These are phyloP conservation scores for Kazachstania viticola DNA, from an alignment of 805 yeast species.

Conservation along the genomic window DNA sequence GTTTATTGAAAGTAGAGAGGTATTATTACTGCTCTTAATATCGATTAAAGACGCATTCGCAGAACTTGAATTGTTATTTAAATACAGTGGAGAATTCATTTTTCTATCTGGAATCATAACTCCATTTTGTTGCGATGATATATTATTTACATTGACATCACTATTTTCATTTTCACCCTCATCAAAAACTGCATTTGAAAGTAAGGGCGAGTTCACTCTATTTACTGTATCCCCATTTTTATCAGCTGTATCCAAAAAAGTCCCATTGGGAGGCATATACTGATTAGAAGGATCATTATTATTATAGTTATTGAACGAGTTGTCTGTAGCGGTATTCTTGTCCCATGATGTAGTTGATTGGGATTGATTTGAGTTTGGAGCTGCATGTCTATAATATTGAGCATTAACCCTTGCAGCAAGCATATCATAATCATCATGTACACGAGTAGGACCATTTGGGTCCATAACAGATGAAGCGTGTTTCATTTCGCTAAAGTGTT, in stretches of 20 bases:
- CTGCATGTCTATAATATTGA: conserved; percentile 16
- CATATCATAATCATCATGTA: conserved; percentile 25
- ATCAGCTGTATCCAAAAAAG: no score
- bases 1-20: not conserved
- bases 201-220: no score
- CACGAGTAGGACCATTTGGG: conserved; percentile 13
- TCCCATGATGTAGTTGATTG: not conserved
- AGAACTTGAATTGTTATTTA: no score
- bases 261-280: no score
- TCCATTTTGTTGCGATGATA: no score
- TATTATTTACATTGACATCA: not conserved
- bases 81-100: no score
- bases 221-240: no score
- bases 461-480: conserved; percentile 17
- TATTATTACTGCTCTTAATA: not conserved
- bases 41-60: no score
- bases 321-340: not conserved
- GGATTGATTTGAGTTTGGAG: not conserved
- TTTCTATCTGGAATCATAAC: no score
- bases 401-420: conserved; percentile 29
- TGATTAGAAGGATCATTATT: no score
- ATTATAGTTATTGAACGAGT: not conserved
- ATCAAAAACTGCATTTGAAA: no score
- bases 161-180: not conserved
- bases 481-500: conserved; percentile 38